These are phyloP conservation scores for Pseudogymnoascus sp. DNA, from an alignment of 2,329 filamentous ascomycete genomes.

Conservation along the genomic window DNA sequence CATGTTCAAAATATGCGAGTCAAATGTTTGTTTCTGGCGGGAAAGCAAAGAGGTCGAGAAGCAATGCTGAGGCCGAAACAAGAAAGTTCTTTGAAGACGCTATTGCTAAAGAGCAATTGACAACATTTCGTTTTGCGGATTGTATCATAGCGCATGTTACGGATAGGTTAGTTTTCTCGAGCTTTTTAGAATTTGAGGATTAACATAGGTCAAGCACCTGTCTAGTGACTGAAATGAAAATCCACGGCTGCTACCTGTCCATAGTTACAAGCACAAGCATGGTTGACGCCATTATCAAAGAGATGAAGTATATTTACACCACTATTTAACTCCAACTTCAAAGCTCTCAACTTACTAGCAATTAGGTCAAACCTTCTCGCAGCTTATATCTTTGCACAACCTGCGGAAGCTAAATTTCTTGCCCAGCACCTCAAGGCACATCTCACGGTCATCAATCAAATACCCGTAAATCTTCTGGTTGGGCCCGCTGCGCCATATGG, in stretches of 20 bases:
- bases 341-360: constrained; percentile 14
- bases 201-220: constrained; percentile 16
- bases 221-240: constrained; percentile 31
- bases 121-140: constrained; percentile 13
- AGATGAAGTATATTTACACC: background rate
- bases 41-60: background rate
- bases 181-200: background rate
- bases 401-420: constrained; percentile 47
- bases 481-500: constrained; percentile 30
- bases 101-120: background rate
- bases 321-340: background rate
- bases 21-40: constrained; percentile 18
- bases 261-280: constrained; percentile 41
- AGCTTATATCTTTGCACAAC: constrained; percentile 44
- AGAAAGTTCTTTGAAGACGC: background rate
- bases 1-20: constrained; percentile 33
- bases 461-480: constrained; percentile 44
- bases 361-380: constrained; percentile 30
- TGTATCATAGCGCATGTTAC: constrained; percentile 9
- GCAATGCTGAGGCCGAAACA: background rate
- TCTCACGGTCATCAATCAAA: constrained; percentile 46
- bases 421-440: constrained; percentile 44
- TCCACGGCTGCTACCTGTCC: constrained; percentile 32
- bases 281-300: constrained; percentile 40
- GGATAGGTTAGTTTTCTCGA: background rate